A percentile compares a stretch with the other conserved stretches of the same genome.
Conservation (phyloP, 2,329 filamentous ascomycete genomes). For the Calonectria hongkongensis region DNA sequence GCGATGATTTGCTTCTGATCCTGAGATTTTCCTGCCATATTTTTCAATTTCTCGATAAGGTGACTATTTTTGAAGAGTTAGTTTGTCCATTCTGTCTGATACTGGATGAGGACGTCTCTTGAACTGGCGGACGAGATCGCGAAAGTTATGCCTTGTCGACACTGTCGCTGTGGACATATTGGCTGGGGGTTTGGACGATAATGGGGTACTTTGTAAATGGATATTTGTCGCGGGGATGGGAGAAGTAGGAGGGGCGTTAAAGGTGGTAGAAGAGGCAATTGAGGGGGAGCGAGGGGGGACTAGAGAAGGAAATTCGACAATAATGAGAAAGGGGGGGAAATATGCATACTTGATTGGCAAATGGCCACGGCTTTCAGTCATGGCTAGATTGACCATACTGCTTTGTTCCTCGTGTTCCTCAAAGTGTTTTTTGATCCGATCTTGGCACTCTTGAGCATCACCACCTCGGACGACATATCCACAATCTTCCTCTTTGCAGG, state of each 20-base stretch:
- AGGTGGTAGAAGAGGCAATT: conserved; percentile 15
- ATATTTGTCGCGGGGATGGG: conserved; percentile 21
- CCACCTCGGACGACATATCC: conserved; percentile 78
- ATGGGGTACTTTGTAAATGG: background rate
- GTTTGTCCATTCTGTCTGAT: conserved; percentile 55
- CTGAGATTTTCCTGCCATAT: conserved; percentile 63
- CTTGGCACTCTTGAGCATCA: conserved; percentile 72
- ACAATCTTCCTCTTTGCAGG: conserved; percentile 79
- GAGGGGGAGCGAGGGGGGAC: conserved; percentile 37
- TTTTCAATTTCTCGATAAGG: conserved; percentile 73
- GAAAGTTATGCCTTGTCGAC: conserved; percentile 50
- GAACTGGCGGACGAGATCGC: conserved; percentile 52
- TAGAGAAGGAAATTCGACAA: conserved; percentile 52
- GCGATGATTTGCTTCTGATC: conserved; percentile 57
- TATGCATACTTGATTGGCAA: conserved; percentile 74
- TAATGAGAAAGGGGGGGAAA: conserved; percentile 59
- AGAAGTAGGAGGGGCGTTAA: conserved; percentile 13
- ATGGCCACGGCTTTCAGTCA: conserved; percentile 75
- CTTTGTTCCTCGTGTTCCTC: conserved; percentile 75
- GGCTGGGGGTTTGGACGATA: conserved; percentile 20
- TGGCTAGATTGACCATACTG: conserved; percentile 69
- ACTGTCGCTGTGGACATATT: conserved; percentile 43
- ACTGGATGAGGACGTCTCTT: conserved; percentile 54
- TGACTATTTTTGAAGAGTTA: conserved; percentile 65
- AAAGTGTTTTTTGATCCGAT: conserved; percentile 77